Conservation (phyloP, 257 asterid species). For the Nicotiana noctiflora region DNA sequence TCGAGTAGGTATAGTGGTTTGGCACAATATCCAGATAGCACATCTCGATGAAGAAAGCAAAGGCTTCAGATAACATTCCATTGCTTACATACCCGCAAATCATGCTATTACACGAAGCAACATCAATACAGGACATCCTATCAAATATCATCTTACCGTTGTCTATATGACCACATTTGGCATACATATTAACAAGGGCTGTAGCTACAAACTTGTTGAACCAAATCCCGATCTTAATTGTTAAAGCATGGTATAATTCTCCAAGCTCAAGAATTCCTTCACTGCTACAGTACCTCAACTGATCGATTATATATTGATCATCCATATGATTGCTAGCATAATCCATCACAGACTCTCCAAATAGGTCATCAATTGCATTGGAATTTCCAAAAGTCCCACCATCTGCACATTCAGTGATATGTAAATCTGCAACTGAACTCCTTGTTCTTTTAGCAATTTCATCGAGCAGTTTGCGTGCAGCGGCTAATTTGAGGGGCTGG, state of each 20-base stretch:
- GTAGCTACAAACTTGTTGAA: conserved; percentile 19
- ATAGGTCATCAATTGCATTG: neutral
- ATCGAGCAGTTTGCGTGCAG: conserved; percentile 13
- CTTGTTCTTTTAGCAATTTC: conserved; percentile 7
- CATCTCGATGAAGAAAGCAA: conserved; percentile 10
- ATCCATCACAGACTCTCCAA: neutral
- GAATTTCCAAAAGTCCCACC: neutral
- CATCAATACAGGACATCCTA: conserved; percentile 6
- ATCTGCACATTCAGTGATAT: neutral
- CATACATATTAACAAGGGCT: conserved; percentile 18
- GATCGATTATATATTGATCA: conserved; percentile 3
- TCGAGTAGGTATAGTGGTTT: conserved; percentile 19
- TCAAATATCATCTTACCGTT: conserved; percentile 8
- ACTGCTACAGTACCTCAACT: conserved; percentile 5
- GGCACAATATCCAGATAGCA: conserved; percentile 9
- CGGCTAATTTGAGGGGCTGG: neutral
- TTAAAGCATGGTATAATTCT: conserved; percentile 8
- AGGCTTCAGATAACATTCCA: conserved; percentile 9
- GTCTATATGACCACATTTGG: conserved; percentile 13
- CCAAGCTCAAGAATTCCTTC: conserved; percentile 18
- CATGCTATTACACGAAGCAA: conserved; percentile 22
- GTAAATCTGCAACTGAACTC: neutral
- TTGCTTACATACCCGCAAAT: conserved; percentile 18
- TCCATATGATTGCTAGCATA: neutral
- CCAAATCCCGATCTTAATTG: conserved; percentile 11